Evolutionary conservation across 225 moss, liverwort and hornwort genomes (phyloP), one percentile per base, ranked within the genome.

Genomic region (Marchantia paleacea): DNA sequence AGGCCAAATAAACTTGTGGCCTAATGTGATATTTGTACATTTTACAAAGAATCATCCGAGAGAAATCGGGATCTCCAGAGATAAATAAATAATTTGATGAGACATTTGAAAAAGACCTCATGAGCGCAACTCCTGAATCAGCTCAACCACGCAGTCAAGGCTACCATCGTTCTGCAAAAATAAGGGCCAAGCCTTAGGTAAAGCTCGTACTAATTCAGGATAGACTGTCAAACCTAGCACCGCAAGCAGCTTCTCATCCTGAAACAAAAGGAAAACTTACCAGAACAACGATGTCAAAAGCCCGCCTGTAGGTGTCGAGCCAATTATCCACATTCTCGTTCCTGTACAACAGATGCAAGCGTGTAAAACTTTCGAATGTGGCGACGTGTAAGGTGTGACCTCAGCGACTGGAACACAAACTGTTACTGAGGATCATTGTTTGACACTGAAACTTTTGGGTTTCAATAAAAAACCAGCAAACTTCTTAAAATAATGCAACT

Each of bases 311-410:
- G 8, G 79, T 91, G 67, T 91, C 88, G 57, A 93, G 80, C 93
- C 93, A 91, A 72, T 91, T 91, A 12, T 83, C 88, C 61, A 73
- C 88, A 60, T 93, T 91, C 79, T 93, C 91, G 50, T 93, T 93
- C 78, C 92, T 93, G 86, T 39, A 75, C 8, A 62, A 22, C 16
- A n/a, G 3, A n/a, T 22, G n/a, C 62, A 62, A 62, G n/a, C 8
- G 18, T n/a, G n/a, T 62, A 14, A 62, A 60, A 62, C 8, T 22
- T 24, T 62, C 5, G 22, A 62, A 0, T 1, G 18, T 19, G 62
- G 7, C n/a, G n/a, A 39, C 39, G 39, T 39, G 2, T 39, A 39
- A 39, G 39, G 5, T 5, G 39, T 39, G 39, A 39, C 3, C 3
- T 39, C 39, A 39, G 39, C 39, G 39, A 39, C 39, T 2, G 2